Evolutionary conservation across 2,329 filamentous ascomycete genomes (phyloP).

Genomic region (Fusarium sp.): DNA sequence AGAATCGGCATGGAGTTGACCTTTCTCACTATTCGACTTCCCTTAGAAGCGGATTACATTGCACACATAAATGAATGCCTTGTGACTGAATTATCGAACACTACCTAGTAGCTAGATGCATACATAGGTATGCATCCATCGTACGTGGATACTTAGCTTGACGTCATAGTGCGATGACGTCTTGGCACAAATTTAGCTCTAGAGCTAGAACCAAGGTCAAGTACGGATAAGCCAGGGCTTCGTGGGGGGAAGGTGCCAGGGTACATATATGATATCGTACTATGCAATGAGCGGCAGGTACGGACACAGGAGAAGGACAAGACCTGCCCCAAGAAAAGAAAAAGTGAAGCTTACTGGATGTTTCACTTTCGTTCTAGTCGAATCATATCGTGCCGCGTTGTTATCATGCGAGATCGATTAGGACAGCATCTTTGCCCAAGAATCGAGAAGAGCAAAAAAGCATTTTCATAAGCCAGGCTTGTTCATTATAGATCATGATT

Average conservation of each 20-base stretch:
- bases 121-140: neutral
- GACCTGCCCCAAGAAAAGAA: neutral
- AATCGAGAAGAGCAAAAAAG: neutral
- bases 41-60: neutral
- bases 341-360: neutral
- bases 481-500: constrained; percentile 44
- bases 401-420: neutral
- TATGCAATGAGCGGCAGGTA: constrained; percentile 12
- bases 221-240: neutral
- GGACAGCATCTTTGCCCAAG: neutral
- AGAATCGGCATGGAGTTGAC: neutral
- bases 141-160: constrained; percentile 5
- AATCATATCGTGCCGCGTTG: neutral
- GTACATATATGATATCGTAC: neutral
- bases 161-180: constrained; percentile 32
- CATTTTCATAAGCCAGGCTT: neutral
- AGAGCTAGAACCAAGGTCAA: constrained; percentile 14
- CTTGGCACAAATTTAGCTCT: neutral
- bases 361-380: neutral
- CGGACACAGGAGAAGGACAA: constrained; percentile 7
- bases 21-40: neutral
- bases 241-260: neutral
- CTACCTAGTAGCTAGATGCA: neutral
- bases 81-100: neutral
- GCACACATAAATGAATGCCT: neutral